These are phyloP conservation scores for Cystobasidium pallidum DNA, from an alignment of 1,284 basidiomycete species.

Conservation along the genomic window DNA sequence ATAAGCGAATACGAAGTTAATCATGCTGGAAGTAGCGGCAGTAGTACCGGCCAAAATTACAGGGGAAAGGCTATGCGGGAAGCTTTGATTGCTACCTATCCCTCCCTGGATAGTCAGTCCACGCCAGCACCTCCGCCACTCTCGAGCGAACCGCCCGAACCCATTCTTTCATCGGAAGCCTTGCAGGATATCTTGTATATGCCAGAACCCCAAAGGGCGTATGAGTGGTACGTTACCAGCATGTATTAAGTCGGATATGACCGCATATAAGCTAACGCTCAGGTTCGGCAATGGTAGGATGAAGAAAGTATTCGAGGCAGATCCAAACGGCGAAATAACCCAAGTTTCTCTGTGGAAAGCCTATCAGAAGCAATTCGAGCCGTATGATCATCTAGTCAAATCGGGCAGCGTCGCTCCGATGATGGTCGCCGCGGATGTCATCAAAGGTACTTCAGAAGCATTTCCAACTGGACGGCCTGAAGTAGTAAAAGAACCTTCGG, in stretches of 20 bases:
- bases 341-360: constrained; percentile 89
- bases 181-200: constrained; percentile 64
- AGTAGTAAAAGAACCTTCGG: constrained; percentile 70
- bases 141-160: constrained; percentile 8
- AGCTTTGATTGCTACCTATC: constrained; percentile 28
- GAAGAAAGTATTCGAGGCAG: constrained; percentile 72
- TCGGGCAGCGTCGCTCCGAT: constrained; percentile 66
- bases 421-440: constrained; percentile 79
- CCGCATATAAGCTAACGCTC: constrained; percentile 22
- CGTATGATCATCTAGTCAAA: constrained; percentile 51
- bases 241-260: too few relatives aligned
- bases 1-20: constrained; percentile 63
- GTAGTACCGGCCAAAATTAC: constrained; percentile 56
- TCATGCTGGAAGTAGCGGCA: neutral
- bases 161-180: constrained; percentile 70
- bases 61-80: constrained; percentile 32
- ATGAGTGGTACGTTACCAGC: constrained; percentile 70
- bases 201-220: constrained; percentile 73
- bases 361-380: constrained; percentile 68
- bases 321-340: constrained; percentile 72
- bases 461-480: constrained; percentile 80
- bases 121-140: constrained; percentile 54
- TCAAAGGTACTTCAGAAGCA: constrained; percentile 77
- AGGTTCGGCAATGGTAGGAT: constrained; percentile 65
- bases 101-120: constrained; percentile 48